phyloP scores from a whole-genome alignment of 2,329 filamentous ascomycete genomes.

The Pyricularia sp. region DNA sequence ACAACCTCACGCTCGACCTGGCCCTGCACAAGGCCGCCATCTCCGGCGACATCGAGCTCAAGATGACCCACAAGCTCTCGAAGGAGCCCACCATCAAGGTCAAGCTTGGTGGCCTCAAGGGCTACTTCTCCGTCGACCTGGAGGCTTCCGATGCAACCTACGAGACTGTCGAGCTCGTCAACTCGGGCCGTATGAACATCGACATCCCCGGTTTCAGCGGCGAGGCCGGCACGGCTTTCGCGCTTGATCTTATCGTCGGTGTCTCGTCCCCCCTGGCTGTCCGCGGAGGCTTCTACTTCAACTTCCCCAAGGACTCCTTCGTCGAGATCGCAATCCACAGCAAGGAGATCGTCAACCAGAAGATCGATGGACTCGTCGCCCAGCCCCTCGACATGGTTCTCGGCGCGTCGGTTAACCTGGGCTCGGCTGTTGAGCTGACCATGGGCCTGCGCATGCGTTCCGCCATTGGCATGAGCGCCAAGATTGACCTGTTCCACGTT shows the following conservation, averaged over 20 bases:
- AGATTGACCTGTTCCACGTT: constrained; percentile 14
- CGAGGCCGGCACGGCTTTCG: constrained; percentile 16
- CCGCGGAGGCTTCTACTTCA: constrained; percentile 16
- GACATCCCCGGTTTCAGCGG: constrained; percentile 15
- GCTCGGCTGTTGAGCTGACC: constrained; percentile 13
- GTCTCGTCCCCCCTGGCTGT: constrained; percentile 17
- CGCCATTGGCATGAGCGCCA: constrained; percentile 15
- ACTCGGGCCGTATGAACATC: constrained; percentile 11
- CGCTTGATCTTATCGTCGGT: constrained; percentile 18
- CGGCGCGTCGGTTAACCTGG: background rate
- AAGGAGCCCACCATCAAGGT: constrained; percentile 11
- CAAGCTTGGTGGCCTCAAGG: constrained; percentile 17
- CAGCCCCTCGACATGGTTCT: constrained; percentile 14
- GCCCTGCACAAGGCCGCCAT: constrained; percentile 12
- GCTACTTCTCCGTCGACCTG: constrained; percentile 17
- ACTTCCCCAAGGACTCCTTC: constrained; percentile 16
- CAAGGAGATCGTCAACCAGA: constrained; percentile 15
- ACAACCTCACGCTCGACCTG: constrained; percentile 9
- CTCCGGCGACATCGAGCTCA: constrained; percentile 11
- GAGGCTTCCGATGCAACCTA: constrained; percentile 15
- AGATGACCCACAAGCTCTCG: constrained; percentile 11
- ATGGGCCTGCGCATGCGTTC: constrained; percentile 19
- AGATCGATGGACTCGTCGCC: constrained; percentile 15
- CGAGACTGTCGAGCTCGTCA: constrained; percentile 14
- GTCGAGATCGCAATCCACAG: constrained; percentile 17